Evolutionary conservation across 768 basidiomycete genomes (phyloP).

Genomic region (Russula dissimulans): DNA sequence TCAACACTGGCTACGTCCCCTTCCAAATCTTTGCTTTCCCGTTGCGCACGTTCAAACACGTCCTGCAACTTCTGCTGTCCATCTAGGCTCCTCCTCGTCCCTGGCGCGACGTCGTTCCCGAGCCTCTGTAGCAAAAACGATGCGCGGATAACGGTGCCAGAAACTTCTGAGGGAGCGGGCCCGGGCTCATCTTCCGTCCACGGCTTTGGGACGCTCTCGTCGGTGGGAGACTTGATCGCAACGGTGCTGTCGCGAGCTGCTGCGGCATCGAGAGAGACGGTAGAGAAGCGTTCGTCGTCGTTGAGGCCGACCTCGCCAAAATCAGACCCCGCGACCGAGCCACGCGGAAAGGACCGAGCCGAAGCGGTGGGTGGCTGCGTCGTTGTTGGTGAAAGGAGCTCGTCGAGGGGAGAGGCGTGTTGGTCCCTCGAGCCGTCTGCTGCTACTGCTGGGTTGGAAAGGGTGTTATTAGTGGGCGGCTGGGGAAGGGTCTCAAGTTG

Average conservation of each 20-base stretch:
- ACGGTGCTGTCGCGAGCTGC: constrained; percentile 24
- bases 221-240: constrained; percentile 21
- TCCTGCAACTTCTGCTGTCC: constrained; percentile 67
- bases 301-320: constrained; percentile 50
- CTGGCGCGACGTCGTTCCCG: constrained; percentile 33
- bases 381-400: constrained; percentile 26
- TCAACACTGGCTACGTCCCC: constrained; percentile 47
- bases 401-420: constrained; percentile 20
- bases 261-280: constrained; percentile 33
- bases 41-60: constrained; percentile 62
- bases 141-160: constrained; percentile 41
- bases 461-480: background rate
- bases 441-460: background rate
- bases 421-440: background rate
- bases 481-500: background rate
- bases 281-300: constrained; percentile 53
- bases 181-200: constrained; percentile 23
- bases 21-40: constrained; percentile 32
- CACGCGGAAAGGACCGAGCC: constrained; percentile 12
- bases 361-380: constrained; percentile 11
- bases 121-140: constrained; percentile 49
- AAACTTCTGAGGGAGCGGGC: constrained; percentile 51
- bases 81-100: constrained; percentile 43
- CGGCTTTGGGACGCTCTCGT: constrained; percentile 23
- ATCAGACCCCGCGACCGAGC: constrained; percentile 21